Base-by-base conservation (phyloP, 768 basidiomycete genomes). In the Termitomyces titanicus region DNA sequence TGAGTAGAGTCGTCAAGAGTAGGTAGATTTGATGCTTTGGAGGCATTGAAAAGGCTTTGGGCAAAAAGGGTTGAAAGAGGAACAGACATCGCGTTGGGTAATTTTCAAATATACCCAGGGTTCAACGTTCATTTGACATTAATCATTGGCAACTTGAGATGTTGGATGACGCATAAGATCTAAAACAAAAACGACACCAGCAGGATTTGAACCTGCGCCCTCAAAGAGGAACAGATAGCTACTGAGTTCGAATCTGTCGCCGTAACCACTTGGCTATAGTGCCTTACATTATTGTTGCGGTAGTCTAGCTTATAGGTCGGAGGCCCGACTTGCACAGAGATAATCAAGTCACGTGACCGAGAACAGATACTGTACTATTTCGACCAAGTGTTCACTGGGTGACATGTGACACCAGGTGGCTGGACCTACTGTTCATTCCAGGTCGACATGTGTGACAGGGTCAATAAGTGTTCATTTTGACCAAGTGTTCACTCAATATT, bases 201-300 rank as follows among this genome's bases (percentile, higher is more conserved):
- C n/a, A n/a, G n/a, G n/a, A n/a, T n/a, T n/a, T n/a, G n/a, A n/a
- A n/a, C n/a, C n/a, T n/a, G n/a, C n/a, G n/a, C n/a, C n/a, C n/a
- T n/a, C n/a, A n/a, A n/a, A n/a, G n/a, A n/a, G n/a, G n/a, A n/a
- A n/a, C n/a, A n/a, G n/a, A n/a, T n/a, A n/a, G n/a, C n/a, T n/a
- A n/a, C n/a, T n/a, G n/a, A n/a, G n/a, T n/a, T n/a, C n/a, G n/a
- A 84, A 83, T 84, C 82, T 82, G 76, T 82, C 83, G 83, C 83
- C 81, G 81, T 85, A 85, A 85, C 83, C 83, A 84, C 82, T 84
- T 82, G 81, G 84, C 82, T 83, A 83, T 83, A 79, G 34, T 47
- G 43, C 45, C 45, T 33, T 44, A n/a, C n/a, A n/a, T n/a, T n/a
- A n/a, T n/a, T n/a, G n/a, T n/a, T n/a, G n/a, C n/a, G n/a, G n/a